phyloP scores from a whole-genome alignment of 805 yeast genomes.

The Candida coleopterorum region DNA sequence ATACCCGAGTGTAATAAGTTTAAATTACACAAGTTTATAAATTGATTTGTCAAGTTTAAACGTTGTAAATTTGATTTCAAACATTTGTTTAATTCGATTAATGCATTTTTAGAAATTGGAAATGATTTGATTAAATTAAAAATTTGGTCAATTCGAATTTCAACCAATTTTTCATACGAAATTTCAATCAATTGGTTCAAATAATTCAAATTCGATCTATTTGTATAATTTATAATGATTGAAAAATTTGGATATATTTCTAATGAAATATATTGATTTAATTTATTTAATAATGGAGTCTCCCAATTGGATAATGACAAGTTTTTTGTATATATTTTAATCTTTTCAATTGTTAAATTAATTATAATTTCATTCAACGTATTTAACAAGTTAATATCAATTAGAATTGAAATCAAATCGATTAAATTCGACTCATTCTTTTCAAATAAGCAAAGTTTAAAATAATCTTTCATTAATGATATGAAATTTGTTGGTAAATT shows the following conservation, averaged over 20 bases:
- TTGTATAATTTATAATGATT: conserved; percentile 1
- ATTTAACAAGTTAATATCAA: conserved; percentile 17
- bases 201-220: conserved; percentile 9
- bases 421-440: conserved; percentile 10
- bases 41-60: conserved; percentile 45
- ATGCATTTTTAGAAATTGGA: conserved; percentile 49
- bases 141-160: conserved; percentile 54
- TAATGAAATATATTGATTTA: conserved; percentile 34
- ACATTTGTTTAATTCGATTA: conserved; percentile 55
- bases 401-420: conserved; percentile 15
- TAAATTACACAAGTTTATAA: conserved; percentile 39
- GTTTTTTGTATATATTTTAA: conserved; percentile 24
- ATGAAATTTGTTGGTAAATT: background rate
- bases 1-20: conserved; percentile 74
- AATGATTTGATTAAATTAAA: conserved; percentile 51
- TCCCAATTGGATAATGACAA: conserved; percentile 36
- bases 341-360: conserved; percentile 31
- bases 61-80: conserved; percentile 42
- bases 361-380: conserved; percentile 28
- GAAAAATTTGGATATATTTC: conserved; percentile 35
- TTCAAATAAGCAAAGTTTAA: conserved; percentile 9
- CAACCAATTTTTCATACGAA: conserved; percentile 34
- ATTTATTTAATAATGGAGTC: conserved; percentile 24
- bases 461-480: conserved; percentile 8
- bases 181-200: conserved; percentile 28